Evolutionary conservation across 202 grass and related monocot species (phyloP).

Genomic region (Panicum hallii): DNA sequence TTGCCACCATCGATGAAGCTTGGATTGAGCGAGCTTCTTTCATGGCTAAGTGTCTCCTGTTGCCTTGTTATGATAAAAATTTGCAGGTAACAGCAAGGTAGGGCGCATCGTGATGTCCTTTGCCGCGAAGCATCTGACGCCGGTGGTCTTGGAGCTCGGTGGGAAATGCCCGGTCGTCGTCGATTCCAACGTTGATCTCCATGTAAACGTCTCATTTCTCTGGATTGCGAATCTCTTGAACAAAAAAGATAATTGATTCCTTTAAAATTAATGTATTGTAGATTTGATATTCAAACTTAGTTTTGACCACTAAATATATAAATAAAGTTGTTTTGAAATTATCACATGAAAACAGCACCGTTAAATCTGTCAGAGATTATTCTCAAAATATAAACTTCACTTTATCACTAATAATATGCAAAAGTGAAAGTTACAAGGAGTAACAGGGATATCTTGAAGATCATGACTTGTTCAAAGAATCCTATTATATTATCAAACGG

Average conservation of each 20-base stretch:
- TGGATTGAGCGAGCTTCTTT: neutral
- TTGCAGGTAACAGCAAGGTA: constrained; percentile 71
- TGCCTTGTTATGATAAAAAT: neutral
- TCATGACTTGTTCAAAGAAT: neutral
- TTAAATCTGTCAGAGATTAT: no score
- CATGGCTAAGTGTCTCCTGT: neutral
- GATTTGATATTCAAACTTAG: neutral
- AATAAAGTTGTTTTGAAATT: no score
- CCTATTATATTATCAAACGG: neutral
- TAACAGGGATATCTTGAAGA: neutral
- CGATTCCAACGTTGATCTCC: constrained; percentile 60
- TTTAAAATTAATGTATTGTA: neutral
- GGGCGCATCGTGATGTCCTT: constrained; percentile 65
- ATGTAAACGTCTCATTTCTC: constrained; percentile 43
- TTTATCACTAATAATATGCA: neutral
- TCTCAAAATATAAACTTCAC: no score
- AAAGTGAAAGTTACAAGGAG: neutral
- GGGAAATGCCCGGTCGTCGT: constrained; percentile 81
- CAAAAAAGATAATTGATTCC: neutral
- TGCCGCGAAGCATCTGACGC: constrained; percentile 76
- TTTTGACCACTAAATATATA: no score
- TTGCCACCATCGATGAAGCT: neutral
- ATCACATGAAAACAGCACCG: no score
- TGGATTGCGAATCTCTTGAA: neutral
- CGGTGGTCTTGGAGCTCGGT: constrained; percentile 74